Conservation (phyloP, 768 basidiomycete genomes). For the Hygrocybe punicea region DNA sequence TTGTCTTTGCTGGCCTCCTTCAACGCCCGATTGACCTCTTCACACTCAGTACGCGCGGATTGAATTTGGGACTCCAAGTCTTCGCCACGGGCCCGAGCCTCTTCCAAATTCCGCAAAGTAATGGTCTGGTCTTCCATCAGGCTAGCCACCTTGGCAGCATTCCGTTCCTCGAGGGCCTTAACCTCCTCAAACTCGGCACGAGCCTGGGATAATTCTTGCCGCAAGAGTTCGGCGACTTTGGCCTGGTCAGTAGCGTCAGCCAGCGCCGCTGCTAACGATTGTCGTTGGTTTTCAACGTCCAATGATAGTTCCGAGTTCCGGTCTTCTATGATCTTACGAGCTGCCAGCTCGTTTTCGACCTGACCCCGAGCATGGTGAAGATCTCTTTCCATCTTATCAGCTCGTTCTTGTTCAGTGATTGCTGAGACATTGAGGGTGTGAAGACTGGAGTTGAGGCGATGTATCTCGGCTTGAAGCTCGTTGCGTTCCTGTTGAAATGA, state of each 20-base stretch:
- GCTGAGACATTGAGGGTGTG: constrained; percentile 38
- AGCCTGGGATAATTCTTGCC: constrained; percentile 61
- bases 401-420: constrained; percentile 47
- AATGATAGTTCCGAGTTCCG: constrained; percentile 55
- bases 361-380: constrained; percentile 60
- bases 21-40: constrained; percentile 64
- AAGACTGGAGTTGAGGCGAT: constrained; percentile 47
- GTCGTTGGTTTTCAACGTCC: constrained; percentile 55
- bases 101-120: constrained; percentile 67
- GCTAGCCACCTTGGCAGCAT: constrained; percentile 57
- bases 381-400: constrained; percentile 60
- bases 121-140: constrained; percentile 75
- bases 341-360: constrained; percentile 58
- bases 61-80: constrained; percentile 74
- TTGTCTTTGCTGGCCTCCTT: constrained; percentile 71
- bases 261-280: constrained; percentile 54
- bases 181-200: constrained; percentile 64
- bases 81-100: constrained; percentile 68
- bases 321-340: constrained; percentile 60
- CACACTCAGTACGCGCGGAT: constrained; percentile 66
- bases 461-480: constrained; percentile 53
- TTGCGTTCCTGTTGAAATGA: constrained; percentile 57
- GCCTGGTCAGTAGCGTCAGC: constrained; percentile 68
- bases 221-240: constrained; percentile 51
- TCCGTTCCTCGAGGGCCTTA: constrained; percentile 61